These are phyloP conservation scores for Pseudonitzschia delicatissima DNA, from an alignment of 108 stramenopile genomes.

Conservation along the genomic window DNA sequence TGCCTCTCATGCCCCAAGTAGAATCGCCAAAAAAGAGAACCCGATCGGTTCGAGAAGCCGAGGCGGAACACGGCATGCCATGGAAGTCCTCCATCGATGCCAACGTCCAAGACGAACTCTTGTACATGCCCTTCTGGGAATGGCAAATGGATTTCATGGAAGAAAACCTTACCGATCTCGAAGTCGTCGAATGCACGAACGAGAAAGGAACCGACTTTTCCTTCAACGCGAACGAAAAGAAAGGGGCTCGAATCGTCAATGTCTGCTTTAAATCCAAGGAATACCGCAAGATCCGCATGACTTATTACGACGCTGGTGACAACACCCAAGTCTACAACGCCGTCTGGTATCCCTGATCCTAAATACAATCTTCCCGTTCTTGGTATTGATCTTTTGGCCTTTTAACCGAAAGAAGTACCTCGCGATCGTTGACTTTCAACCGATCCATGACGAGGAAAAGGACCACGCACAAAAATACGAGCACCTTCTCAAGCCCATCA, in stretches of 20 bases:
- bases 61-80: slow-evolving; percentile 75
- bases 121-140: slow-evolving; percentile 90
- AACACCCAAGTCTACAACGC: slow-evolving; percentile 94
- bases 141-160: slow-evolving; percentile 85
- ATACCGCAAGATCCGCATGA: slow-evolving; percentile 91
- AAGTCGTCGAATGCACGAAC: slow-evolving; percentile 57
- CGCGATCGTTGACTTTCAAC: slow-evolving; percentile 94
- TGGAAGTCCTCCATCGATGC: slow-evolving; percentile 71
- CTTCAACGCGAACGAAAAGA: slow-evolving; percentile 65
- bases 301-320: slow-evolving; percentile 95
- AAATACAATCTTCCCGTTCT: slow-evolving; percentile 91
- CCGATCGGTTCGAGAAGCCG: slow-evolving; percentile 38
- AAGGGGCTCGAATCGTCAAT: slow-evolving; percentile 77
- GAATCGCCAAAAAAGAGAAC: background rate
- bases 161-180: slow-evolving; percentile 58
- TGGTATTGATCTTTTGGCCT: slow-evolving; percentile 89
- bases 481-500: slow-evolving; percentile 79
- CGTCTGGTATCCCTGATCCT: slow-evolving; percentile 88
- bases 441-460: slow-evolving; percentile 76
- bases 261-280: slow-evolving; percentile 68
- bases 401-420: slow-evolving; percentile 91
- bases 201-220: slow-evolving; percentile 51
- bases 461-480: slow-evolving; percentile 65
- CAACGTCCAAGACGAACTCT: slow-evolving; percentile 45
- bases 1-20: background rate